A percentile compares a stretch with the other conserved stretches of the same genome.
phyloP scores from a whole-genome alignment of 2,329 filamentous ascomycete genomes.

The Zymoseptoria brevis region DNA sequence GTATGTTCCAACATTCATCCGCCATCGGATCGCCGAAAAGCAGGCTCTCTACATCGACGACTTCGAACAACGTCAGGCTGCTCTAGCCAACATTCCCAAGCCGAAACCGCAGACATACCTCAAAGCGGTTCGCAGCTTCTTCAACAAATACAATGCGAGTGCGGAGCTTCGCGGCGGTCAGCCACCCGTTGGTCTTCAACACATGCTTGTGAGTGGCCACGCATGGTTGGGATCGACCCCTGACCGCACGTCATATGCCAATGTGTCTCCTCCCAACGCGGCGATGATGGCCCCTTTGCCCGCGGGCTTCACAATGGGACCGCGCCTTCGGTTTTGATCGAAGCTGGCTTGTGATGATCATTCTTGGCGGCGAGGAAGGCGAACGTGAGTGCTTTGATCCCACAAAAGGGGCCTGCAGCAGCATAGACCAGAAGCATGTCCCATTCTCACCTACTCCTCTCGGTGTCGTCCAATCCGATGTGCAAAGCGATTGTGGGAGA shows the following conservation, averaged over 20 bases:
- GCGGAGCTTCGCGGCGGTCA: neutral
- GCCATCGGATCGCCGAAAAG: neutral
- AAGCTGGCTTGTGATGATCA: neutral
- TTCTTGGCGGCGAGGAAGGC: too few relatives aligned
- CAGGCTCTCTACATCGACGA: neutral
- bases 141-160: neutral
- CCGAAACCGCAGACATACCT: neutral
- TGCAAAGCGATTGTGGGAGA: neutral
- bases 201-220: neutral
- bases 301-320: neutral
- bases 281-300: neutral
- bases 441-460: neutral
- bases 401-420: neutral
- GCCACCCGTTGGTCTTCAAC: neutral
- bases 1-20: neutral
- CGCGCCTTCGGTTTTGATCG: neutral
- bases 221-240: neutral
- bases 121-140: neutral
- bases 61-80: neutral
- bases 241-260: neutral
- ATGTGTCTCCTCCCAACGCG: neutral
- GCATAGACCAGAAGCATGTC: neutral
- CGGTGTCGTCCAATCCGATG: neutral
- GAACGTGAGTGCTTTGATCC: too few relatives aligned
- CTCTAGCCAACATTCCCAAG: neutral